Base-by-base conservation (phyloP, 306 rosid genomes). In the Cucurbita moschata region DNA sequence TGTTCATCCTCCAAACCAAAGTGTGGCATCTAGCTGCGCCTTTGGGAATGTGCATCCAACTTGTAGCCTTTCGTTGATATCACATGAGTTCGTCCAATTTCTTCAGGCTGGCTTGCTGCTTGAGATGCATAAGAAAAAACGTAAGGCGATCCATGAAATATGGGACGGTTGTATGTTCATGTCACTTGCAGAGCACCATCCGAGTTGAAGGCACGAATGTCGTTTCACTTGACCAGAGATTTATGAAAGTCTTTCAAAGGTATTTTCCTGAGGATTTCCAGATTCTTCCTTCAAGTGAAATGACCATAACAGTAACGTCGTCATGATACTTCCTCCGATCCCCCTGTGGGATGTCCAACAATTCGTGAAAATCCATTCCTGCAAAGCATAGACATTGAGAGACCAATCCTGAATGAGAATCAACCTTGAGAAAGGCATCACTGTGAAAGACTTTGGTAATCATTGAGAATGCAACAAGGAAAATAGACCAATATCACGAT, bases 201-300 rank as follows among this genome's bases (percentile, higher is more conserved):
- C 59, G 16, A 8, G 84, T 79, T 37, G 81, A 75, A 83, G 78
- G 75, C 50, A 30, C 56, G 73, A 57, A 58, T 67, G 75, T 76
- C 76, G 35, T 42, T 65, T 74, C 78, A 63, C 81, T 78, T 71
- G 76, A 74, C 55, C 11, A 40, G 75, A 80, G 79, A 75, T 70
- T 74, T 49, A 70, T 69, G 75, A 9, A 39, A 78, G 73, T 73
- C 67, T 55, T 78, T 90, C 88, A 90, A 23, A 83, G 92, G 85
- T 93, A 88, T 84, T 86, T 93, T 54, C 98, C 98, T 4, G 98
- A 88, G 15, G 98, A 93, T 86, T 95, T 95, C 99, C 99, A 95
- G 72, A 95, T 95, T 84, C 99, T 89, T 82, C 99, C 99, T 88
- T 95, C 99, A 30, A 95, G 99, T 37, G 99, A 95, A 81, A 95